Conservation (phyloP, 2,329 filamentous ascomycete genomes). For the Xylariomycetidae sp. region DNA sequence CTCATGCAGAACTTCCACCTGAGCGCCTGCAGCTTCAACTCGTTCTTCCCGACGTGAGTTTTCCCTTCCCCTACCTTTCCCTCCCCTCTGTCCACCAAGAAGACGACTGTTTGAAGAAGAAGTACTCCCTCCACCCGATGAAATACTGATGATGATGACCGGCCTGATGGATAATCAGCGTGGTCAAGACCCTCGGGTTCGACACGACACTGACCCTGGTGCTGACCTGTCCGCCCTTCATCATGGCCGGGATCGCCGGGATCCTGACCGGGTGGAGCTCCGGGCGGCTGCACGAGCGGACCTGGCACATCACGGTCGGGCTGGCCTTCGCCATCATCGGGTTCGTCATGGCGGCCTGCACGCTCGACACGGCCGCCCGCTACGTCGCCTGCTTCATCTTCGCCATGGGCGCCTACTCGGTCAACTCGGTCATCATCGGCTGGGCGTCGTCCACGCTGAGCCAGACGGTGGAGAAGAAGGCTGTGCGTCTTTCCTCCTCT, state of each 20-base stretch:
- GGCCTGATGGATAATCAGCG: slow-evolving; percentile 19
- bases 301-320: slow-evolving; percentile 44
- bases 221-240: slow-evolving; percentile 49
- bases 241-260: slow-evolving; percentile 42
- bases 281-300: slow-evolving; percentile 42
- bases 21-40: slow-evolving; percentile 41
- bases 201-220: slow-evolving; percentile 44
- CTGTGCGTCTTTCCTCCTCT: slow-evolving; percentile 27
- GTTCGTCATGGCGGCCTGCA: slow-evolving; percentile 34
- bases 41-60: slow-evolving; percentile 38
- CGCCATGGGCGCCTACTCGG: slow-evolving; percentile 37
- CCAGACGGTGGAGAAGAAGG: slow-evolving; percentile 46
- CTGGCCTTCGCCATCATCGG: slow-evolving; percentile 37
- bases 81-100: too few species aligned
- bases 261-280: slow-evolving; percentile 46
- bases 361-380: slow-evolving; percentile 33
- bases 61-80: neutral
- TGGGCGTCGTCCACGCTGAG: slow-evolving; percentile 40
- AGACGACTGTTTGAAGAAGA: neutral
- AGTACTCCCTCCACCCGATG: too few species aligned
- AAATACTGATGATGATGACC: too few species aligned
- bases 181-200: slow-evolving; percentile 46
- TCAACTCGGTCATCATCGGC: slow-evolving; percentile 42
- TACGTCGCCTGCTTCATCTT: slow-evolving; percentile 40
- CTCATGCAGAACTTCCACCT: slow-evolving; percentile 54